A percentile compares a stretch with the other conserved stretches of the same genome.
Evolutionary conservation across 352 stramenopile genomes (phyloP).

Genomic region (Saprolegnia parasitica): DNA sequence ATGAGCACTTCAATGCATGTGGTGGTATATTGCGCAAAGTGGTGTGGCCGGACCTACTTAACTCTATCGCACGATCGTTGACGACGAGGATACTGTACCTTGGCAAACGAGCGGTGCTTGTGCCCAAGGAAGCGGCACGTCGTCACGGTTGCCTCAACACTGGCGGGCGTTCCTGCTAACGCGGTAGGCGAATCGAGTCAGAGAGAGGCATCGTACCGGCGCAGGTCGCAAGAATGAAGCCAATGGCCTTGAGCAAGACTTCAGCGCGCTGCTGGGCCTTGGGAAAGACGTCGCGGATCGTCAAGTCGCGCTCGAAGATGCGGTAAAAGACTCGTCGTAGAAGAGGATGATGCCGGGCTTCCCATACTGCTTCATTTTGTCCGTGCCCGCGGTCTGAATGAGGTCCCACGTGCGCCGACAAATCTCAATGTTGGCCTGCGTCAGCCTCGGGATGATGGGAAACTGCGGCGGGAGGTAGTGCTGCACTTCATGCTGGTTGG

Average conservation of each 20-base stretch:
- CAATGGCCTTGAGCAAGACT: slow-evolving; percentile 14
- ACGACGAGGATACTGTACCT: neutral
- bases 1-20: slow-evolving; percentile 27
- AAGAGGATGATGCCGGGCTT: slow-evolving; percentile 22
- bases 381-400: slow-evolving; percentile 10
- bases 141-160: neutral
- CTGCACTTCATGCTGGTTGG: neutral
- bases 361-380: slow-evolving; percentile 12
- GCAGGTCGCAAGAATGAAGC: slow-evolving; percentile 17
- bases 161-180: neutral
- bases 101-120: slow-evolving; percentile 18
- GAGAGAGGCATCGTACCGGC: neutral
- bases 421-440: neutral
- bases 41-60: slow-evolving; percentile 19
- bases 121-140: slow-evolving; percentile 19
- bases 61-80: neutral
- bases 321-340: slow-evolving; percentile 26
- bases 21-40: slow-evolving; percentile 19
- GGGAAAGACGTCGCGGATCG: slow-evolving; percentile 17
- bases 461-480: slow-evolving; percentile 26
- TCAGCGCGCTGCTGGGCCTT: slow-evolving; percentile 14
- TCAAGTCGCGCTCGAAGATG: slow-evolving; percentile 18
- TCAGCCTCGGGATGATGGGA: slow-evolving; percentile 11
- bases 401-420: slow-evolving; percentile 17
- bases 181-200: neutral